Evolutionary conservation across 2,329 filamentous ascomycete genomes (phyloP), one percentile per base, ranked within the genome.

Genomic region (Claviceps lovelessii): DNA sequence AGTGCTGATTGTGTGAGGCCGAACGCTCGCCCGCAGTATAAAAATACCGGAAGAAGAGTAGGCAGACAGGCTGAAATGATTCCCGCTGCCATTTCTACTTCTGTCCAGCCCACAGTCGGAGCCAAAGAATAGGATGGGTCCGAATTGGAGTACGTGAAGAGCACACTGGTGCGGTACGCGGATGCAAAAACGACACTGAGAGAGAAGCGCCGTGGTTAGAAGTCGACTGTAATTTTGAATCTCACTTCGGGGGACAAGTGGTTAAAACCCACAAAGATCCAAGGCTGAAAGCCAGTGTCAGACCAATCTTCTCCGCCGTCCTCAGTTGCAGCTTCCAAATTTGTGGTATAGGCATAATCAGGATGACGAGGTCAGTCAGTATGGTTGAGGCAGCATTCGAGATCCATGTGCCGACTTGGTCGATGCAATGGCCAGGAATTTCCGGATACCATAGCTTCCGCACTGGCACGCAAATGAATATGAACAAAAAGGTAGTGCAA

Each of bases 31-130:
- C 71, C 65, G 8, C 72, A 64, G 10, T 60, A 19, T 4, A 67
- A 65, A 37, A 77, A 58, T 15, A 76, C 68, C 3, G 76, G 75
- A 6, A 74, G 70, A 44, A 79, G 65, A 0, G 76, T 77, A 0
- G 77, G 77, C 0, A 79, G 72, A 58, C 75, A 78, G 7, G 76
- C 76, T 0, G 75, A 76, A 47, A 77, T 67, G 58, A 80, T 76
- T 51, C 75, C 77, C 0, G 72, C 70, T 0, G 73, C 68, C 63
- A 74, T 72, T 60, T 78, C 75, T 57, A 77, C 72, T 5, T 67
- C 67, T 7, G 73, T 74, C 75, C 75, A 78, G 53, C 70, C 72
- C 5, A 72, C 69, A 0, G 72, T 70, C 1, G 69, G 70, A 0
- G 73, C 72, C 9, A 77, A 66, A 0, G 73, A 73, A 61, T 76